Evolutionary conservation across 2,329 filamentous ascomycete species (phyloP), one percentile per base, ranked within the genome.

Genomic region (Cylindrodendrum hubeiense): DNA sequence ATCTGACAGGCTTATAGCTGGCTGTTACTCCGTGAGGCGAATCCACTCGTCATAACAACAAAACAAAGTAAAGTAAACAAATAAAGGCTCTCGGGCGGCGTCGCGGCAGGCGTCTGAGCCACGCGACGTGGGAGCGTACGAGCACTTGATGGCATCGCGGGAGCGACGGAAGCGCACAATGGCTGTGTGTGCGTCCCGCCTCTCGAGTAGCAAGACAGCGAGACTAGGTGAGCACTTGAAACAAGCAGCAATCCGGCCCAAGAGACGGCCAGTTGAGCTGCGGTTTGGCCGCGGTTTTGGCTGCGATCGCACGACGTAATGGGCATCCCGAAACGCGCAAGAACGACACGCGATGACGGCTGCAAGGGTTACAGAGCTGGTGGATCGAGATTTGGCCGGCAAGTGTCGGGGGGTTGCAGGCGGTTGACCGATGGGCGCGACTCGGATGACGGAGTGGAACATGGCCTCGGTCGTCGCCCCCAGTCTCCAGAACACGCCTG

Each of bases 41-140:
- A 58, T 61, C 53, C 58, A 65, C 63, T 49, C 49, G 63, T 61
- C 61, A 69, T 63, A 67, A 60, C 53, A 68, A 58, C 30, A 52
- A 58, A 50, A 50, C 39, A 50, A 55, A 60, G 55, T 43, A 60
- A 55, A 58, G 22, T 60, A 43, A 55, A 47, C 52, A 46, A 63
- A 43, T 47, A 51, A 55, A 49, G 44, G 24, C 46, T 50, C 22
- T 30, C n/a, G n/a, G n/a, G n/a, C n/a, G n/a, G n/a, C n/a, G n/a
- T n/a, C n/a, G n/a, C n/a, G n/a, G n/a, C n/a, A n/a, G 15, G 52
- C 22, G 44, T 43, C 19, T 43, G 19, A 54, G 54, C 43, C 47
- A 62, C 66, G 58, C 50, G 54, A 44, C 12, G 34, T 26, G 13
- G 58, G 15, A 21, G 30, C 37, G 6, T 15, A 17, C 37, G 17